Percentiles rank a stretch among this genome's conserved stretches.
Conservation (phyloP, 2,329 filamentous ascomycete species). For the Rhexocercosporidium sp. region DNA sequence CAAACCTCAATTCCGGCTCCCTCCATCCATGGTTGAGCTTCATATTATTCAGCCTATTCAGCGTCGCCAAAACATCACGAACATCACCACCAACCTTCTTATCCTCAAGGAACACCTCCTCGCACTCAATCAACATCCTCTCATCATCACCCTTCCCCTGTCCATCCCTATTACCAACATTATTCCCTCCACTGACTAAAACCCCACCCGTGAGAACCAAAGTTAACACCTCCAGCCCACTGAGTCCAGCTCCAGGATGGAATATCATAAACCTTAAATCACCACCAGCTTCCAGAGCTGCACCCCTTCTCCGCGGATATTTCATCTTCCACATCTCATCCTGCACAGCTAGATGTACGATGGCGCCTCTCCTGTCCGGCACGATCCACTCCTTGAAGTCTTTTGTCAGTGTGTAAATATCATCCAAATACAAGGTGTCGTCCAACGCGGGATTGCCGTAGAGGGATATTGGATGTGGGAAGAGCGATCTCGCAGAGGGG, state of each 20-base stretch:
- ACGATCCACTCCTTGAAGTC: constrained; percentile 16
- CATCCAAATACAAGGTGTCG: constrained; percentile 15
- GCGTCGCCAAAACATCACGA: constrained; percentile 7
- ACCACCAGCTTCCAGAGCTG: constrained; percentile 4
- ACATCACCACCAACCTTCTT: constrained; percentile 2
- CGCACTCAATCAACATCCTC: not conserved
- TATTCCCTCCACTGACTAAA: not conserved
- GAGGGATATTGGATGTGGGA: not conserved
- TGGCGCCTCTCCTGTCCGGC: not conserved
- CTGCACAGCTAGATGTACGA: constrained; percentile 8
- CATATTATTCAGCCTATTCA: constrained; percentile 3
- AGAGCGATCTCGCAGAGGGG: not conserved
- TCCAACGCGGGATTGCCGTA: not conserved
- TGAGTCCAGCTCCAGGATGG: not conserved
- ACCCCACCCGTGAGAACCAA: constrained; percentile 7
- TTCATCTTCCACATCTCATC: constrained; percentile 13
- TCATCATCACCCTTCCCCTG: not conserved
- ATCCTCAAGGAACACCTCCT: not conserved
- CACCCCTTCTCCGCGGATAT: not conserved
- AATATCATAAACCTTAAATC: constrained; percentile 18
- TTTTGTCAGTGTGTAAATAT: constrained; percentile 7
- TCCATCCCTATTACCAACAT: not conserved
- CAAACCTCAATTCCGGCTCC: constrained; percentile 17
- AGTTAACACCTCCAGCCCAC: constrained; percentile 5
- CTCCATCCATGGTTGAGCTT: constrained; percentile 8